These are phyloP conservation scores for Ceratopteris richardii DNA, from an alignment of 75 land plant species.

Conservation along the genomic window DNA sequence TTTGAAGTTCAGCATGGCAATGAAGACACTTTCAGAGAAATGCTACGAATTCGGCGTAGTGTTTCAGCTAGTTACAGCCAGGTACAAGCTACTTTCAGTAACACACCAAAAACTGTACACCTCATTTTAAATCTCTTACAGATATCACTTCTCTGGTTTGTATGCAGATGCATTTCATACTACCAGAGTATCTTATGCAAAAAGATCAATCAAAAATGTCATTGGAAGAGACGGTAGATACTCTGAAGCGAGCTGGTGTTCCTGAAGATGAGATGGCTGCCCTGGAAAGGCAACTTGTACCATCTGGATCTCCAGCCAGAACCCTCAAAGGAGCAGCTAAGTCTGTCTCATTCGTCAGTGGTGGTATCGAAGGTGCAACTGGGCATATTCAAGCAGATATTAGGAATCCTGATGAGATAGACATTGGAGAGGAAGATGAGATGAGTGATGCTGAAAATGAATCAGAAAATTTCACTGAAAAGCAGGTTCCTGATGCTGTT, in stretches of 20 bases:
- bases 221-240: conserved; percentile 64
- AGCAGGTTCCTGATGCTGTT: conserved; percentile 68
- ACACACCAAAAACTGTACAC: too few relatives aligned
- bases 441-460: conserved; percentile 40
- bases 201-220: conserved; percentile 49
- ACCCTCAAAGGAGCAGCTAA: conserved; percentile 23
- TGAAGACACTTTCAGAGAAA: conserved; percentile 90
- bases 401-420: conserved; percentile 61
- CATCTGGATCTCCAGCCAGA: conserved; percentile 18
- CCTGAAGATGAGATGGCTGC: conserved; percentile 93
- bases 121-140: too few relatives aligned
- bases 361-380: conserved; percentile 42
- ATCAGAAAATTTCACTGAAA: conserved; percentile 46
- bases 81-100: conserved; percentile 24
- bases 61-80: conserved; percentile 87
- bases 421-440: conserved; percentile 53
- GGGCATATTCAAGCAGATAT: conserved; percentile 15
- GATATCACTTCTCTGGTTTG: too few relatives aligned
- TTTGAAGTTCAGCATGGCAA: conserved; percentile 96
- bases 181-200: conserved; percentile 90
- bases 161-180: conserved; percentile 75
- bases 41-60: conserved; percentile 85
- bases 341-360: conserved; percentile 60
- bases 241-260: conserved; percentile 61
- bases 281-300: conserved; percentile 65